Percentiles rank a stretch among this genome's conserved stretches.
Conservation (phyloP, 495 filamentous ascomycete species). For the Oidiodendron maius region DNA sequence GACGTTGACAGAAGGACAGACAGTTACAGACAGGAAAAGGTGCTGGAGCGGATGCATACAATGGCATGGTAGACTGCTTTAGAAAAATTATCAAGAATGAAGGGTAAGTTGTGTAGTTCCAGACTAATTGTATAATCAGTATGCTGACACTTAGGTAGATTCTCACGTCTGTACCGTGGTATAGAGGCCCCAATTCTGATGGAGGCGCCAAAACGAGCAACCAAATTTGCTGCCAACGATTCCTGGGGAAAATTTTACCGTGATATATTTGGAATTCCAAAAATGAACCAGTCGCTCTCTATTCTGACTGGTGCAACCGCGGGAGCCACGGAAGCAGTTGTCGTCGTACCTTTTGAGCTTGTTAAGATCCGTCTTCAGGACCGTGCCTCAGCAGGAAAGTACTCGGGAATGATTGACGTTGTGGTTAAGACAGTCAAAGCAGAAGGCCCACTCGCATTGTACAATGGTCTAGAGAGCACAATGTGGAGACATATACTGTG, state of each 20-base stretch:
- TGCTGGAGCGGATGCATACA: conserved; percentile 75
- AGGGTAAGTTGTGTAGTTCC: conserved; percentile 50
- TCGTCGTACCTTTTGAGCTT: conserved; percentile 90
- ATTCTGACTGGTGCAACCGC: conserved; percentile 90
- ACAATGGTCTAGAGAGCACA: conserved; percentile 94
- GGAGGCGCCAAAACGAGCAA: conserved; percentile 97
- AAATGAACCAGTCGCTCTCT: conserved; percentile 87
- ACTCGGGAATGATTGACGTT: conserved; percentile 88
- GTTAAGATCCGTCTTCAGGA: conserved; percentile 97
- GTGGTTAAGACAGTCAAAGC: conserved; percentile 76
- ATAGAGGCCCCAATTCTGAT: conserved; percentile 95
- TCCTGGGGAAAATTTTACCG: conserved; percentile 94
- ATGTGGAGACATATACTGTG: conserved; percentile 96
- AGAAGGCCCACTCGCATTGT: conserved; percentile 84
- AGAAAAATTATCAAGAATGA: conserved; percentile 91
- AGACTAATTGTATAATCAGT: neutral
- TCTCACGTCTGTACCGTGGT: conserved; percentile 88
- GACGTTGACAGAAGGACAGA: conserved; percentile 41
- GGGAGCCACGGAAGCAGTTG: conserved; percentile 92
- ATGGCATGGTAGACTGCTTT: conserved; percentile 96
- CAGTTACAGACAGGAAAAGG: conserved; percentile 76
- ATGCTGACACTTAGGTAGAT: conserved; percentile 38
- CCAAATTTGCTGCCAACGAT: conserved; percentile 98
- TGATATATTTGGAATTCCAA: conserved; percentile 67
- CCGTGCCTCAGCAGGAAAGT: conserved; percentile 87